phyloP scores from a whole-genome alignment of 1,284 basidiomycete species.

The Schizophyllum commune region DNA sequence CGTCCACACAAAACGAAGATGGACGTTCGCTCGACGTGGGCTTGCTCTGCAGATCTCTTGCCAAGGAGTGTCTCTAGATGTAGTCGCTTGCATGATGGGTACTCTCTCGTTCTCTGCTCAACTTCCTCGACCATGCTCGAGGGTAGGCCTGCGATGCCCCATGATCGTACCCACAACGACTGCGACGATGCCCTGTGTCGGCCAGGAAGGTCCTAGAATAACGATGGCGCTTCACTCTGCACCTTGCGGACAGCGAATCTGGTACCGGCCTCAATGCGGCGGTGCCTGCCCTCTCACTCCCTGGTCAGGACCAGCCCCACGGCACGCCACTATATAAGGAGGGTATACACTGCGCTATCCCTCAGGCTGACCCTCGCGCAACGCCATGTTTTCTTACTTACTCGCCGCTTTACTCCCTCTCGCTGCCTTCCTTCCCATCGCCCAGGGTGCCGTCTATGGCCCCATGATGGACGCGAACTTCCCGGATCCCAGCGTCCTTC shows the following conservation, averaged over 20 bases:
- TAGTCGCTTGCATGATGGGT: no score
- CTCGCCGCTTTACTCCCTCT: neutral
- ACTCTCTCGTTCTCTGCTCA: no score
- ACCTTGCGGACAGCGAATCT: neutral
- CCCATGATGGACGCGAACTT: conserved; percentile 12
- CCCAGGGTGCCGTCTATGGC: conserved; percentile 4
- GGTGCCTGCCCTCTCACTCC: neutral
- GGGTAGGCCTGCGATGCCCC: no score
- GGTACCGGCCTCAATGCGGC: neutral
- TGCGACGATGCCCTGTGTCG: neutral
- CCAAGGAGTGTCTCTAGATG: no score
- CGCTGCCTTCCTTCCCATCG: neutral
- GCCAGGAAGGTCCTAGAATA: neutral
- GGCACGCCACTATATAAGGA: neutral
- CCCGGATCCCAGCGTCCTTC: conserved; percentile 13
- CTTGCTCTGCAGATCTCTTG: no score
- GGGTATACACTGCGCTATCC: neutral
- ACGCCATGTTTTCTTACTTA: neutral
- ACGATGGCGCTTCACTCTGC: neutral
- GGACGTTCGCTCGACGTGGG: no score
- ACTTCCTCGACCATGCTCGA: no score
- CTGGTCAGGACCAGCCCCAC: neutral
- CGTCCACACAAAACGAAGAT: no score
- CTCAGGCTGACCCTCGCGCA: neutral
- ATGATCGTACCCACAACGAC: no score